These are phyloP conservation scores for Stygiomarasmius scandens DNA, from an alignment of 1,284 basidiomycete species.

Conservation along the genomic window DNA sequence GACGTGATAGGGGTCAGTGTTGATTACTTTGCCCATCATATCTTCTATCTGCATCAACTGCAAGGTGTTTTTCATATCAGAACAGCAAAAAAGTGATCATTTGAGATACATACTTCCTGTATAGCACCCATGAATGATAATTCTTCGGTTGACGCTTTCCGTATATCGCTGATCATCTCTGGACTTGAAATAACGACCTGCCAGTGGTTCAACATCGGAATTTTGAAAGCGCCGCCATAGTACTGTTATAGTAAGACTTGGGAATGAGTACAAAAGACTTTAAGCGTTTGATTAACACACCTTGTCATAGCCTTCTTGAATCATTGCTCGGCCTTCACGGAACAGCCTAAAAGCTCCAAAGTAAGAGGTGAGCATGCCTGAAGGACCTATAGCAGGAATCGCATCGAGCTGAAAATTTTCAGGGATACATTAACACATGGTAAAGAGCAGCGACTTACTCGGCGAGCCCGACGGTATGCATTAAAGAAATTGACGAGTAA, in stretches of 20 bases:
- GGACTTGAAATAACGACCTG: slow-evolving; percentile 32
- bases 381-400: slow-evolving; percentile 26
- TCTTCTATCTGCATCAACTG: slow-evolving; percentile 26
- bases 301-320: slow-evolving; percentile 32
- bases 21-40: slow-evolving; percentile 28
- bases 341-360: slow-evolving; percentile 22
- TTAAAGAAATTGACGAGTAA: neutral
- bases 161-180: slow-evolving; percentile 35
- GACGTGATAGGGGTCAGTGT: slow-evolving; percentile 32
- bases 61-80: neutral
- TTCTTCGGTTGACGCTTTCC: slow-evolving; percentile 35
- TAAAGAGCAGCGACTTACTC: neutral
- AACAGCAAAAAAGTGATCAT: too few species aligned
- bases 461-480: neutral
- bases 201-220: slow-evolving; percentile 34
- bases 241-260: slow-evolving; percentile 21
- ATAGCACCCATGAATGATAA: slow-evolving; percentile 28
- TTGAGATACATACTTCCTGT: slow-evolving; percentile 21
- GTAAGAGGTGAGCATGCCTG: slow-evolving; percentile 23
- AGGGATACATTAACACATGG: slow-evolving; percentile 4
- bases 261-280: neutral
- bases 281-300: slow-evolving; percentile 14
- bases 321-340: slow-evolving; percentile 18
- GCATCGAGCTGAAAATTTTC: slow-evolving; percentile 4
- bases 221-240: slow-evolving; percentile 34